A percentile compares a stretch with the other conserved stretches of the same genome.
phyloP scores from a whole-genome alignment of 2,329 filamentous ascomycete genomes.

The Monosporascus cannonballus region DNA sequence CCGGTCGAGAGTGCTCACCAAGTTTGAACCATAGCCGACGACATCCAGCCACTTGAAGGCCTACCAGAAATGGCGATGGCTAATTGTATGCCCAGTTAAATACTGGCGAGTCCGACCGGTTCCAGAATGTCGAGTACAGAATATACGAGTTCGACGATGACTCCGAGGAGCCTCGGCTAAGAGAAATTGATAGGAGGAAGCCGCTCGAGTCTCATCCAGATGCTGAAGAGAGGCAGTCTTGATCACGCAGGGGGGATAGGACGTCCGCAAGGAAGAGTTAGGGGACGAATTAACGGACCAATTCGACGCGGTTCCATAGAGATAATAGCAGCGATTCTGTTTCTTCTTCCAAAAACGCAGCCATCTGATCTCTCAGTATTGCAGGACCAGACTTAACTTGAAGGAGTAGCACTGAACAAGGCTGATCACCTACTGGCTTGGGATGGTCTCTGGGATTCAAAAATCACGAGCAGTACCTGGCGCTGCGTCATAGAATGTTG shows the following conservation, averaged over 20 bases:
- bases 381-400: no score
- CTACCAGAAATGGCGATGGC: not conserved
- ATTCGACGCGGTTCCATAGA: no score
- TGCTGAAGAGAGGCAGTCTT: no score
- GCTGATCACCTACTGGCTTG: not conserved
- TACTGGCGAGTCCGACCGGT: slow-evolving; percentile 2
- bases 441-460: not conserved
- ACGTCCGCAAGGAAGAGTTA: no score
- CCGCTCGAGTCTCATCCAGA: not conserved
- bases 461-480: not conserved
- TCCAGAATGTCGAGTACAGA: slow-evolving; percentile 23
- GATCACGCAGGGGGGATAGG: no score
- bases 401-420: no score
- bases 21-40: not conserved
- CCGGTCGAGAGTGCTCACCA: no score
- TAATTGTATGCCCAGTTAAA: not conserved
- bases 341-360: no score
- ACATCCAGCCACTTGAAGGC: not conserved
- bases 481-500: slow-evolving; percentile 17
- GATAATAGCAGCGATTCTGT: no score
- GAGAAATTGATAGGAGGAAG: slow-evolving; percentile 7
- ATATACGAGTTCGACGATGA: slow-evolving; percentile 16
- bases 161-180: slow-evolving; percentile 10
- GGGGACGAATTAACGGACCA: no score
- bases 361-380: no score